Evolutionary conservation across 805 yeast genomes (phyloP), one percentile per base, ranked within the genome.

Genomic region (Barnettozyma salicaria): DNA sequence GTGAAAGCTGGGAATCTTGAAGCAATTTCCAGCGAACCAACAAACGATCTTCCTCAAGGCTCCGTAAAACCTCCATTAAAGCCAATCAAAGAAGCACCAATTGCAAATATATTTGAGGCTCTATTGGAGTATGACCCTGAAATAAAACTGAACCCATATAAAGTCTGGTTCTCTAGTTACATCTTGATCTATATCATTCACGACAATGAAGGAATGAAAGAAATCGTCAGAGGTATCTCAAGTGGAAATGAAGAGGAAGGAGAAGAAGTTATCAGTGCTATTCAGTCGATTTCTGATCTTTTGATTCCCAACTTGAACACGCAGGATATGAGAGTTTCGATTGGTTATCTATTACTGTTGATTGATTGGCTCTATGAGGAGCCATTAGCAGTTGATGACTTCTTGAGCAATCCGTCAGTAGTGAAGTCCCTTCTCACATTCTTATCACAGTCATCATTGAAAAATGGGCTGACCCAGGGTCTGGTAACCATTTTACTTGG

Each of bases 281-380:
- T 90, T 11, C 94, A 83, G 51, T 84, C 95, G 0, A 64, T 87
- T 26, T 68, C 89, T 1, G 94, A 89, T 30, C 70, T 87, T 18
- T 60, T 89, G 21, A 67, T 84, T 1, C 72, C 88, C 0, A 68
- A 81, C 1, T 60, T 89, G 21, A 72, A 74, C 11, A 63, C 68
- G 24, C 61, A 60, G 27, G 96, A 90, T 54, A 79, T 86, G 2
- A 70, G 97, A 42, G 76, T 84, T 7, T 69, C 94, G 0, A 70
- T 86, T 27, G 85, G 92, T 0, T 89, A 87, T 46, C 57, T 84
- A 22, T 79, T 82, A 76, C 65, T 90, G 9, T 64, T 92, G 27
- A 72, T 79, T 0, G 67, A 69, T 8, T 85, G 95, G 89, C 55
- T 86, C 22, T 89, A 70, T 62, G 96, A 84, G 47, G 87, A 87